Conservation (phyloP, 768 basidiomycete genomes). For the Exidia glandulosa region DNA sequence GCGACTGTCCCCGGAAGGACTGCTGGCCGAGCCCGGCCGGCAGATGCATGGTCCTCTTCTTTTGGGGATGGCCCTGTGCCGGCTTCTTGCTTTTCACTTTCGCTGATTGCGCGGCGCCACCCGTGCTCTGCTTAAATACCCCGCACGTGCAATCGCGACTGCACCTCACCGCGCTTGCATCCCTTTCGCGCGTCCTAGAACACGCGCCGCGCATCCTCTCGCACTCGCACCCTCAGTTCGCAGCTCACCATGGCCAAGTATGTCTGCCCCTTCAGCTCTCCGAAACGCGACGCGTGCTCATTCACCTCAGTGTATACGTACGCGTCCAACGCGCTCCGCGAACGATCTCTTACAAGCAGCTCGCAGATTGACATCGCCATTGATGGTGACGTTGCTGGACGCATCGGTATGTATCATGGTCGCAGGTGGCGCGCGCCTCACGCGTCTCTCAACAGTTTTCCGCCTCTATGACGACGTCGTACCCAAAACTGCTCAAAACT, state of each 20-base stretch:
- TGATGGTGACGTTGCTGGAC: slow-evolving; percentile 8
- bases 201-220: no score
- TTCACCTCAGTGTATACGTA: neutral
- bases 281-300: neutral
- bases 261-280: neutral
- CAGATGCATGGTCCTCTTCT: no score
- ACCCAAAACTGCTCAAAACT: slow-evolving; percentile 35
- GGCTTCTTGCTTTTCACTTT: neutral
- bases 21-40: no score
- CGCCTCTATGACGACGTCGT: slow-evolving; percentile 29
- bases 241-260: neutral
- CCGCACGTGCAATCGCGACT: neutral
- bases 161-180: neutral
- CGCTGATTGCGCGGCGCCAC: neutral
- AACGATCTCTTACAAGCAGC: neutral
- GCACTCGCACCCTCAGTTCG: neutral
- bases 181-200: neutral
- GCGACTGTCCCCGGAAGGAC: no score
- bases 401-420: slow-evolving; percentile 6
- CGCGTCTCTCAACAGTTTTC: slow-evolving; percentile 5
- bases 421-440: neutral
- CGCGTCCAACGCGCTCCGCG: neutral
- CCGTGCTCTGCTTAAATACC: neutral
- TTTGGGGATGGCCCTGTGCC: no score
- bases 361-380: slow-evolving; percentile 11